phyloP scores from a whole-genome alignment of 306 rosid genomes.

The Cyamopsis tetragonoloba region DNA sequence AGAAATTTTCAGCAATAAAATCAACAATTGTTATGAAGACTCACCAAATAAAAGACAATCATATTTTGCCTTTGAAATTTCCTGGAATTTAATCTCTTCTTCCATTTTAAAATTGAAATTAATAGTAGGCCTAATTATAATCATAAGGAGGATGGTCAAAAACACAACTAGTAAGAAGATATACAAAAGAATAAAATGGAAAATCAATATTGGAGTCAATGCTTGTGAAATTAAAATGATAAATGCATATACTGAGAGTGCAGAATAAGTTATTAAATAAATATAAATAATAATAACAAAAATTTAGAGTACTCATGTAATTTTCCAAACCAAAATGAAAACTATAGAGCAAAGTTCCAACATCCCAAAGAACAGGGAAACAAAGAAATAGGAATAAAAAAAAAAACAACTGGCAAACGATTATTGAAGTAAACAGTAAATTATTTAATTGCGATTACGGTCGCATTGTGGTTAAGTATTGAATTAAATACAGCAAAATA shows the following conservation, averaged over 20 bases:
- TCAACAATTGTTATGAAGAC: not conserved
- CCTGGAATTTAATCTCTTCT: constrained; percentile 39
- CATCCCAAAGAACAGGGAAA: not conserved
- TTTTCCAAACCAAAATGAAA: not conserved
- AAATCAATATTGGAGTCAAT: not conserved
- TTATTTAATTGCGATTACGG: too few relatives aligned
- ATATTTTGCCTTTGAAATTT: constrained; percentile 46
- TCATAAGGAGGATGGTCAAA: not conserved
- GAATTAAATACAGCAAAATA: too few relatives aligned
- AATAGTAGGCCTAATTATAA: constrained; percentile 9
- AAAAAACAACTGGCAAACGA: not conserved
- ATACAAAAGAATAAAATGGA: not conserved
- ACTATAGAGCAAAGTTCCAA: not conserved
- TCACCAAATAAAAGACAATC: constrained; percentile 83
- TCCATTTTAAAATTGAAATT: constrained; percentile 50
- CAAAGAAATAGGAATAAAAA: not conserved
- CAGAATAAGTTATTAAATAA: too few relatives aligned
- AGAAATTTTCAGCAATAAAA: not conserved
- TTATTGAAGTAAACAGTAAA: too few relatives aligned
- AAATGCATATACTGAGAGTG: not conserved
- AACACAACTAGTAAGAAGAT: not conserved
- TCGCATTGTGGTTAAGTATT: too few relatives aligned
- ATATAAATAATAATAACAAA: not conserved
- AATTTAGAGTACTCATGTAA: not conserved
- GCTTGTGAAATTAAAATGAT: not conserved